Percentiles rank a stretch among this genome's conserved stretches.
These are phyloP conservation scores for Diaporthe aspalathi DNA, from an alignment of 2,329 filamentous ascomycete genomes.

Conservation along the genomic window DNA sequence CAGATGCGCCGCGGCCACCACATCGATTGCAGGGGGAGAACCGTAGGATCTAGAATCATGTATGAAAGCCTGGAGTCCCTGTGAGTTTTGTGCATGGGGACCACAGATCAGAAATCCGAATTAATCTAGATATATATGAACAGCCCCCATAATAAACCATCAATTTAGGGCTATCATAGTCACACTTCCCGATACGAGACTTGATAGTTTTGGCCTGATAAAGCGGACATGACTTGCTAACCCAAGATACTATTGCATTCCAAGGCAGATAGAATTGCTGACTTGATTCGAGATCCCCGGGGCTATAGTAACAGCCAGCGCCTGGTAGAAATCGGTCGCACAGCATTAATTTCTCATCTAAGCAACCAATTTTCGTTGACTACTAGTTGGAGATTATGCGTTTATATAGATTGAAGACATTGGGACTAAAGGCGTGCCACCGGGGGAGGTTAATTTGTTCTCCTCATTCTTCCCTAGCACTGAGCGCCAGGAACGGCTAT, in stretches of 20 bases:
- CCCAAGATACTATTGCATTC: neutral
- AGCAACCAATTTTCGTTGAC: neutral
- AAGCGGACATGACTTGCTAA: no score
- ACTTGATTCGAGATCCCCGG: no score
- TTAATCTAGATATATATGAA: neutral
- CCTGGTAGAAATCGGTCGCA: neutral
- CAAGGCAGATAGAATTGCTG: neutral
- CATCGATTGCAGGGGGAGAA: no score
- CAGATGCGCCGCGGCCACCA: no score
- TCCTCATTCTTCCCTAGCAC: neutral
- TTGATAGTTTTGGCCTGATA: neutral
- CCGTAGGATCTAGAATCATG: no score
- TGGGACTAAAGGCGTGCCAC: neutral
- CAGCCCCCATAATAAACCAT: neutral
- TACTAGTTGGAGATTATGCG: neutral
- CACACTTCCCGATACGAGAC: neutral
- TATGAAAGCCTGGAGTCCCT: no score
- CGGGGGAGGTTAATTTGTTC: no score
- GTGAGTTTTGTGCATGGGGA: neutral
- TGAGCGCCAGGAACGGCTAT: neutral
- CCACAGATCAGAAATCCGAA: neutral
- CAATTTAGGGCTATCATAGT: neutral
- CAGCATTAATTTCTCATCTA: neutral
- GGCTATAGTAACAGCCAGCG: neutral
- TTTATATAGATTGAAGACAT: no score